Evolutionary conservation across 169 alveolate genomes (phyloP).

Genomic region (Besnoitia besnoiti): DNA sequence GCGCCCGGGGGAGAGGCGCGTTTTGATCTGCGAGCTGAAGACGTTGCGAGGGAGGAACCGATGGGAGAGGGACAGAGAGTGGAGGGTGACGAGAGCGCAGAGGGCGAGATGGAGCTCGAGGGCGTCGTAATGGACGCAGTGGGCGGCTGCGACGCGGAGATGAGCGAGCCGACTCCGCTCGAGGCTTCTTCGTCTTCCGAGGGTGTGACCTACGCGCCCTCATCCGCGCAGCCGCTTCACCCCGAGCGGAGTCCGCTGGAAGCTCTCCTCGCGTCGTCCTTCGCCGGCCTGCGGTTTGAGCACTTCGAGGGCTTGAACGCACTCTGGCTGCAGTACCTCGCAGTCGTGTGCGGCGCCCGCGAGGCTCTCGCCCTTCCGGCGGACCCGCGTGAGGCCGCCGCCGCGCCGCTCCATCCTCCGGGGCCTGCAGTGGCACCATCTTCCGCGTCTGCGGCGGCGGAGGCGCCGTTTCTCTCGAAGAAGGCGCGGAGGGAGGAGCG

Average conservation of each 20-base stretch:
- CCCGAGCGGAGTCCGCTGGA: neutral
- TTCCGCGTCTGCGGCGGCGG: neutral
- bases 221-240: neutral
- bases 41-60: too few species aligned
- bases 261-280: neutral
- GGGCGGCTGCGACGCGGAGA: too few species aligned
- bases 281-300: slow-evolving; percentile 22
- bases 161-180: neutral
- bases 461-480: neutral
- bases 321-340: slow-evolving; percentile 53
- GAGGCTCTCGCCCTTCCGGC: too few species aligned
- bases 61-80: too few species aligned
- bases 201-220: too few species aligned
- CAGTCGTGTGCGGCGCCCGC: slow-evolving; percentile 30
- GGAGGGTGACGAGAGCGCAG: too few species aligned
- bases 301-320: slow-evolving; percentile 27
- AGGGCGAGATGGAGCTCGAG: too few species aligned
- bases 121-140: too few species aligned
- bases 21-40: too few species aligned
- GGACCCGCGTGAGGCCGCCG: neutral
- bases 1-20: slow-evolving; percentile 39
- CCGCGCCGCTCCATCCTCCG: neutral
- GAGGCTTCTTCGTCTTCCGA: too few species aligned
- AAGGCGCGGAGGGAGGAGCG: neutral
- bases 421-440: slow-evolving; percentile 42